Evolutionary conservation across 306 rosid genomes (phyloP).

Genomic region (Delonix regia): DNA sequence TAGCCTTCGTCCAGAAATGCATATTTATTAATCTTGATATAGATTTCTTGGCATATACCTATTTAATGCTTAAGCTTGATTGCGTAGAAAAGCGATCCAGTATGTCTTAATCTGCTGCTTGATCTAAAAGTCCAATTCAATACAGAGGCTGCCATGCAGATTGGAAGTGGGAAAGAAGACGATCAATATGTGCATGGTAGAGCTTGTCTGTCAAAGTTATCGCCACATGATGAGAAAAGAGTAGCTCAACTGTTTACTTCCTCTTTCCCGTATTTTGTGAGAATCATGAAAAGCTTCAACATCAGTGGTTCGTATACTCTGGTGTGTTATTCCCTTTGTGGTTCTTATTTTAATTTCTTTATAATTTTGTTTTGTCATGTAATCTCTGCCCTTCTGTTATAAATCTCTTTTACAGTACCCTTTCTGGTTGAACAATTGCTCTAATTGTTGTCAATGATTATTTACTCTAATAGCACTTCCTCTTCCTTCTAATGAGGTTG

Average conservation of each 20-base stretch:
- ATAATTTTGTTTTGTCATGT: slow-evolving; percentile 14
- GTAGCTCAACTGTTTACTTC: slow-evolving; percentile 78
- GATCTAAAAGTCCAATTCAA: slow-evolving; percentile 45
- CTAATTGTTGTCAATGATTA: neutral
- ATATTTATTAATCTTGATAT: slow-evolving; percentile 16
- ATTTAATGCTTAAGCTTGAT: slow-evolving; percentile 17
- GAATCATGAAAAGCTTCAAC: slow-evolving; percentile 92
- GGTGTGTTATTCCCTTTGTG: slow-evolving; percentile 61
- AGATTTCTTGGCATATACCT: slow-evolving; percentile 6
- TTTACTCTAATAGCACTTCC: neutral
- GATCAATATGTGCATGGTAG: slow-evolving; percentile 43
- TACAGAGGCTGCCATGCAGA: slow-evolving; percentile 52
- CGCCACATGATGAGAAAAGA: slow-evolving; percentile 64
- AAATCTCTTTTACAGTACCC: slow-evolving; percentile 15
- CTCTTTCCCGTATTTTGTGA: slow-evolving; percentile 71
- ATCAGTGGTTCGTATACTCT: slow-evolving; percentile 84
- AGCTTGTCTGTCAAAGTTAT: slow-evolving; percentile 51
- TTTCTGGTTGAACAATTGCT: slow-evolving; percentile 23
- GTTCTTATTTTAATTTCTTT: slow-evolving; percentile 23
- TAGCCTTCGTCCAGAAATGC: slow-evolving; percentile 1
- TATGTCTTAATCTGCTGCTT: slow-evolving; percentile 33
- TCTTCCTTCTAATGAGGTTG: neutral
- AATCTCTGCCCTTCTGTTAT: slow-evolving; percentile 12
- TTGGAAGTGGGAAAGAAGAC: slow-evolving; percentile 56
- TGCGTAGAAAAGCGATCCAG: slow-evolving; percentile 25